phyloP scores from a whole-genome alignment of 148 eudicot genomes.

The Salicornia ramosissima region DNA sequence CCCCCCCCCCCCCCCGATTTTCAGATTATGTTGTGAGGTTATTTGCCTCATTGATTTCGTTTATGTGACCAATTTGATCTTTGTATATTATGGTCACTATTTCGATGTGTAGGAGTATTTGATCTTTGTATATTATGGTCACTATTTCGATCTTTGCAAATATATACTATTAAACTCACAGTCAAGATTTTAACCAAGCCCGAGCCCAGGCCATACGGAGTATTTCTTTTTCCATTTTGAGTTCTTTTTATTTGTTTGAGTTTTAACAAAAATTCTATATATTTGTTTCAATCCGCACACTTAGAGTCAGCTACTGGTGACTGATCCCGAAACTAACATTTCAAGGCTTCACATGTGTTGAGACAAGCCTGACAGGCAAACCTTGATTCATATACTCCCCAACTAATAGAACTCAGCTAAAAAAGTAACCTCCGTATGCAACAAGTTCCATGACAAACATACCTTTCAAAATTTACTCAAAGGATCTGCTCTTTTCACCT shows the following conservation, averaged over 20 bases:
- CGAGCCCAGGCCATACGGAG: background rate
- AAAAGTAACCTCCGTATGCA: background rate
- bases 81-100: too few relatives aligned
- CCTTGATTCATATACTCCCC: background rate
- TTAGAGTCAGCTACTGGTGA: background rate
- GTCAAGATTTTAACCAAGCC: background rate
- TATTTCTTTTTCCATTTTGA: too few relatives aligned
- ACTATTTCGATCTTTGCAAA: too few relatives aligned
- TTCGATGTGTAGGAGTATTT: too few relatives aligned
- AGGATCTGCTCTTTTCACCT: too few relatives aligned
- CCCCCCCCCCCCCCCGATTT: too few relatives aligned
- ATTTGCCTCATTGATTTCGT: too few relatives aligned
- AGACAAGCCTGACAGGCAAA: background rate
- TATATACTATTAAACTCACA: constrained; percentile 5
- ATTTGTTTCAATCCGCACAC: background rate
- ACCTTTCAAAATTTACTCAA: background rate
- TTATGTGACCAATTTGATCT: too few relatives aligned
- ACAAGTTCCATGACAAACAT: background rate
- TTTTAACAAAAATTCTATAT: background rate
- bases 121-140: too few relatives aligned
- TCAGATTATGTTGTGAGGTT: too few relatives aligned
- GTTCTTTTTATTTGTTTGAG: background rate
- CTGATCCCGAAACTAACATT: background rate
- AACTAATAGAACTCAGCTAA: background rate
- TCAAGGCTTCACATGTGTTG: background rate